Conservation (phyloP, 2,329 filamentous ascomycete genomes). For the Aspergillus sergii region DNA sequence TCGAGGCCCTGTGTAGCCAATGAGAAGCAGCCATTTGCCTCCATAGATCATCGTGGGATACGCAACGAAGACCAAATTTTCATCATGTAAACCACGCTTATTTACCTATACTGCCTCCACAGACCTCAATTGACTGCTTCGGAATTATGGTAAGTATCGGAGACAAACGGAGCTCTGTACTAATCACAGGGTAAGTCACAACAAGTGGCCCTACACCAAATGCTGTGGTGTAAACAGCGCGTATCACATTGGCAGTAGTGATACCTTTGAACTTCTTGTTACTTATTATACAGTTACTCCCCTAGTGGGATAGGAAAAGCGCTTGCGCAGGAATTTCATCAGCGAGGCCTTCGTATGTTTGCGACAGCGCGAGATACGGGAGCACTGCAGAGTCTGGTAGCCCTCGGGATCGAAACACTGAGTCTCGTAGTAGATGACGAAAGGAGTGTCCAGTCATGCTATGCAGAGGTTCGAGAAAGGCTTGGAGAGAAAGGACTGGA, state of each 20-base stretch:
- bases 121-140: neutral
- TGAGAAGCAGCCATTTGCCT: neutral
- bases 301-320: constrained; percentile 62
- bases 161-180: constrained; percentile 41
- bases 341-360: constrained; percentile 57
- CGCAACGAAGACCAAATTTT: neutral
- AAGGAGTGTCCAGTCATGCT: constrained; percentile 52
- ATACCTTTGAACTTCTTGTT: neutral
- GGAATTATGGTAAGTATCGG: constrained; percentile 25
- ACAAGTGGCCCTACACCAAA: neutral
- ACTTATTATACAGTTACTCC: constrained; percentile 28
- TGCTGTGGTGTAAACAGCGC: neutral
- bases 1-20: neutral
- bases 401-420: constrained; percentile 57
- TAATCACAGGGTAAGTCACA: constrained; percentile 44
- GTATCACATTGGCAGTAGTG: neutral
- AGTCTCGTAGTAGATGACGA: constrained; percentile 56
- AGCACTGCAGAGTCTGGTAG: constrained; percentile 52
- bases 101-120: neutral
- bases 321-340: constrained; percentile 60
- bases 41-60: neutral
- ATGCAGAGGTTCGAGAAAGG: constrained; percentile 48
- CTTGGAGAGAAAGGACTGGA: constrained; percentile 55
- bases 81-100: neutral
- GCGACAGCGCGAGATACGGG: constrained; percentile 58